Evolutionary conservation across 2,329 filamentous ascomycete species (phyloP), one percentile per base, ranked within the genome.

Genomic region (Akanthomyces uredinophilus): DNA sequence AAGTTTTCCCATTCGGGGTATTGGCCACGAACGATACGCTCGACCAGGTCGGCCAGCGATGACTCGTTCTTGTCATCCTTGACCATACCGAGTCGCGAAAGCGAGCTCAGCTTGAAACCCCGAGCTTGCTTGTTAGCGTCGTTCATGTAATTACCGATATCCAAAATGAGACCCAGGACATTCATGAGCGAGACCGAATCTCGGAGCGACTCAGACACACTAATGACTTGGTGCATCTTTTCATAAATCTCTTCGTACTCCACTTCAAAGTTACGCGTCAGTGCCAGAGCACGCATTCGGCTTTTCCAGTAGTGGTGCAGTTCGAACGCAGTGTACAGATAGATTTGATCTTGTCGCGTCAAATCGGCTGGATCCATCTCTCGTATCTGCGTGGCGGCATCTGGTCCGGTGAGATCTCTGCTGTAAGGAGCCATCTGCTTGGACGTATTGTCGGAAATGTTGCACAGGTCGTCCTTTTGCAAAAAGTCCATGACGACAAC

Each of bases 111-210:
- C 80, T 99, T 99, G 87, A 99, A 99, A 65, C 95, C 95, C 63
- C 89, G 91, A 4, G 95, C 95, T 77, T 98, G 95, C 79, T 99
- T 99, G 78, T 97, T 98, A 61, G 93, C 89, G 73, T 98, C 95
- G 80, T 99, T 99, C 95, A 99, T 99, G 82, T 96, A 99, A 76
- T 99, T 99, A 75, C 95, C 95, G 71, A 99, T 96, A 74, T 97
- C 94, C 69, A 99, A 81, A 75, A 99, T 99, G 65, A 98, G 83
- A 63, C 94, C 93, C 62, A 99, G 85, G 52, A 99, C 92, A 67
- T 96, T 97, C 88, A 98, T 96, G 69, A 99, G 79, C 29, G 92
- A 90, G 29, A 96, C 92, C 1, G 93, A 97, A 72, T 96, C 92
- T 53, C 94, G 86, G 60, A 99, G 79, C 11, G 92, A 90, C 77